Evolutionary conservation across 73 alveolate genomes (phyloP), one percentile per base, ranked within the genome.

Genomic region (Stentor roeselii): DNA sequence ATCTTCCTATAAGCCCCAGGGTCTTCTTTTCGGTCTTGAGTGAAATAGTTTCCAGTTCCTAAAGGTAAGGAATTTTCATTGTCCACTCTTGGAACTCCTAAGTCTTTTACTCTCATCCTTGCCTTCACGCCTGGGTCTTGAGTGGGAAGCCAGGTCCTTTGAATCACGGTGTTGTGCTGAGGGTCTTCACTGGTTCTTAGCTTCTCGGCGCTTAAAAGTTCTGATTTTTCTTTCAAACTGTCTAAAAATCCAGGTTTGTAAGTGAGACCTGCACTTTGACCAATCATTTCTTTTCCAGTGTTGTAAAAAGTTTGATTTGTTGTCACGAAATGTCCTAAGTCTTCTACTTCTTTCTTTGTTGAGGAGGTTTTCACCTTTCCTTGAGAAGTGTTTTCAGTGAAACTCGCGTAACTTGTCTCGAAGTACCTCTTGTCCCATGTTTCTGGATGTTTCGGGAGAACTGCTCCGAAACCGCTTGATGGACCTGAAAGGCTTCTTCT

Each of bases 381-480:
- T 27, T 75, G 59, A 1, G 82, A 74, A 35, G 90, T 83, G 59
- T 75, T 30, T 1, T 93, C 96, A 32, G 35, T 35, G 89, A 39
- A 31, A 31, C 85, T 90, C 31, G 75, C 83, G 34, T 75, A 60
- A 3, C 92, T 88, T 2, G 96, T 91, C 14, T 87, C 60, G 75
- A 88, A 88, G 27, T 39, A 77, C 37, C 90, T 74, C 60, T 88
- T 37, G 21, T 88, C 92, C 76, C 86, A 89, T 60, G 80, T 77
- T 39, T 21, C 78, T 4, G 82, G 86, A 75, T 84, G 82, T 32
- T 91, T 39, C 39, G 90, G 82, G 61, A 91, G 80, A 11, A 83
- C 87, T 0, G 93, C 92, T 42, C 96, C 96, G 60, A 91, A 91
- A 42, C 96, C 96, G 3, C 78, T 42, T 37, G 86, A 40, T 21